phyloP scores from a whole-genome alignment of 1,139 yeast genomes.

The Trichomonascaceae sp. region DNA sequence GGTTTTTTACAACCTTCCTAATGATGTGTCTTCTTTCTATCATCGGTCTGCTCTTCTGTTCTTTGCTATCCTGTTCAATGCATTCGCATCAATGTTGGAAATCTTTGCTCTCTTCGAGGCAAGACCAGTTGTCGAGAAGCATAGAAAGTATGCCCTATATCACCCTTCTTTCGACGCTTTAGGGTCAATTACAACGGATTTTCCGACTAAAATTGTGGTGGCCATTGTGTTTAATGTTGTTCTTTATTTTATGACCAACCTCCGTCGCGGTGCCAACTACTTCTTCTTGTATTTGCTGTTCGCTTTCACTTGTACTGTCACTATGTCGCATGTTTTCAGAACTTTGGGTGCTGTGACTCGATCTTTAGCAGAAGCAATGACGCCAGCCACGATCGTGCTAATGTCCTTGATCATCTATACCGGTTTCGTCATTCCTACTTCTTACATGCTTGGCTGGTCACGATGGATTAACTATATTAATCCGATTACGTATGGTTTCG shows the following conservation, averaged over 20 bases:
- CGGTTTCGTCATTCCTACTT: constrained; percentile 54
- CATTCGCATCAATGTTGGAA: constrained; percentile 53
- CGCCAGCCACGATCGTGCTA: constrained; percentile 53
- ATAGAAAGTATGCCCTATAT: constrained; percentile 56
- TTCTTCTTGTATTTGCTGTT: constrained; percentile 52
- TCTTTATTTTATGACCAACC: constrained; percentile 52
- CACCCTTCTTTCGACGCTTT: constrained; percentile 64
- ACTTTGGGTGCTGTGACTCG: constrained; percentile 53
- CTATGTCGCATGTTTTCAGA: constrained; percentile 55
- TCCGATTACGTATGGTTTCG: constrained; percentile 54
- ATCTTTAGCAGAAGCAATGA: constrained; percentile 54
- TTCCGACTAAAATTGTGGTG: constrained; percentile 48
- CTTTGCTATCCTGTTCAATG: constrained; percentile 52
- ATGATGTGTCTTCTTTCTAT: constrained; percentile 47
- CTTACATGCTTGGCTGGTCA: constrained; percentile 58
- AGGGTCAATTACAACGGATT: constrained; percentile 51
- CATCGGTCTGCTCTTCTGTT: constrained; percentile 54
- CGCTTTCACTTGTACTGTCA: constrained; percentile 42
- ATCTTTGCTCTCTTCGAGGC: constrained; percentile 50
- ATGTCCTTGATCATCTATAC: constrained; percentile 50
- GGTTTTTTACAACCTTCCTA: constrained; percentile 46
- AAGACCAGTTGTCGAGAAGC: constrained; percentile 57
- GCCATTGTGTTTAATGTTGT: constrained; percentile 43
- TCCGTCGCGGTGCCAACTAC: constrained; percentile 54
- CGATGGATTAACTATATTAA: constrained; percentile 56